A percentile compares a stretch with the other conserved stretches of the same genome.
These are phyloP conservation scores for Trypanosoma lewisi DNA, from an alignment of 208 protist genomes.

Conservation along the genomic window DNA sequence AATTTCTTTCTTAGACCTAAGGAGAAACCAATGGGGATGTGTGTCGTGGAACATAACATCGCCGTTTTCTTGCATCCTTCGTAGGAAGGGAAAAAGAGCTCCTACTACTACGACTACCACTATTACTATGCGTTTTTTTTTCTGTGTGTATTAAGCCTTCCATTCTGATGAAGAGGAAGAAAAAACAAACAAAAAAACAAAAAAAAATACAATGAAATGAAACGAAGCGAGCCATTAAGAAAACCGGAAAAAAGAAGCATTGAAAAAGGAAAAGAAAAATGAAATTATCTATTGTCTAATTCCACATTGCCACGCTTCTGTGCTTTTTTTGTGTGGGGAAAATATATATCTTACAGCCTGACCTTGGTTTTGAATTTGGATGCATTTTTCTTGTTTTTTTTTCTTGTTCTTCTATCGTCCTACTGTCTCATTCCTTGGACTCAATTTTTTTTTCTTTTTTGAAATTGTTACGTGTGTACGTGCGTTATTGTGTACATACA, in stretches of 20 bases:
- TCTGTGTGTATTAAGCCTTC: neutral
- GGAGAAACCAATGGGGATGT: slow-evolving; percentile 24
- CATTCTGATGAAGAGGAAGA: neutral
- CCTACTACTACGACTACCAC: neutral
- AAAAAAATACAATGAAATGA: too few species aligned
- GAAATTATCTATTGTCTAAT: too few species aligned
- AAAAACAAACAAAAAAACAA: neutral
- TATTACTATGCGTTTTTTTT: neutral
- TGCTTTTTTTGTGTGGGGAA: too few species aligned
- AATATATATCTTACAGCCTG: too few species aligned
- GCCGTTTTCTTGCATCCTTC: slow-evolving; percentile 39
- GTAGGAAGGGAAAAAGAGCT: slow-evolving; percentile 5
- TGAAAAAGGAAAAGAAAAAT: neutral
- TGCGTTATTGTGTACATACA: too few species aligned
- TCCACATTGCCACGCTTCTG: too few species aligned
- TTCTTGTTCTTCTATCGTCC: neutral
- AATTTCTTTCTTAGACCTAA: slow-evolving; percentile 19
- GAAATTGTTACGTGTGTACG: too few species aligned
- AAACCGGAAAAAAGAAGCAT: neutral
- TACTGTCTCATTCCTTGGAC: neutral
- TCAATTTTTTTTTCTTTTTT: neutral
- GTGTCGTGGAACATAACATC: slow-evolving; percentile 59
- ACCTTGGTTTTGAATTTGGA: neutral
- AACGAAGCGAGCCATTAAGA: too few species aligned
- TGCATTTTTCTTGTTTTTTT: neutral